Conservation (phyloP, 805 yeast species). For the Alloascoidea hylecoeti region DNA sequence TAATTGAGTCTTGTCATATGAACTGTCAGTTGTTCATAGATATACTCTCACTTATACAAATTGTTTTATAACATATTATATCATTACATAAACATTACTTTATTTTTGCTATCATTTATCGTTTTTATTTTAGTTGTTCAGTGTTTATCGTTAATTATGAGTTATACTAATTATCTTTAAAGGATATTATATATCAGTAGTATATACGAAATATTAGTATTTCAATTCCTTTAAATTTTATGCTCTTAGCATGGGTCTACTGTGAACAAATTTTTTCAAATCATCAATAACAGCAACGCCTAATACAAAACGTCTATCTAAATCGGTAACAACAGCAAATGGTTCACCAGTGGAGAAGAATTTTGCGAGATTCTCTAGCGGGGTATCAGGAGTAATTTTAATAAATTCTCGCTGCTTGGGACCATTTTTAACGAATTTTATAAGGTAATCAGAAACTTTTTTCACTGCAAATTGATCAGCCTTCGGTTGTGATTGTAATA, state of each 20-base stretch:
- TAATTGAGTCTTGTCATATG: no score
- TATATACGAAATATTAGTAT: no score
- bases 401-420: conserved; percentile 19
- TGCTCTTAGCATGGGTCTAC: conserved; percentile 21
- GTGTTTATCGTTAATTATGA: no score
- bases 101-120: no score
- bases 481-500: conserved; percentile 10
- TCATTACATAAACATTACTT: no score
- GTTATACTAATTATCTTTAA: no score
- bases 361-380: conserved; percentile 35
- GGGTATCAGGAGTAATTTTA: conserved; percentile 37
- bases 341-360: conserved; percentile 34
- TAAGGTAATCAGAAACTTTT: conserved; percentile 20
- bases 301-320: conserved; percentile 34
- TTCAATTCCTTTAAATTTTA: no score
- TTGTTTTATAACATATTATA: no score
- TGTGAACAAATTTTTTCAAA: conserved; percentile 24
- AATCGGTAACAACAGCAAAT: conserved; percentile 45
- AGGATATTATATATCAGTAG: no score
- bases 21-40: no score
- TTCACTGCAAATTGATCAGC: conserved; percentile 18
- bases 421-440: conserved; percentile 12
- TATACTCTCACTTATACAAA: no score
- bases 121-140: no score
- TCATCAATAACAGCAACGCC: conserved; percentile 45